Conservation (phyloP, 2,329 filamentous ascomycete species). For the Parastagonospora avenae region DNA sequence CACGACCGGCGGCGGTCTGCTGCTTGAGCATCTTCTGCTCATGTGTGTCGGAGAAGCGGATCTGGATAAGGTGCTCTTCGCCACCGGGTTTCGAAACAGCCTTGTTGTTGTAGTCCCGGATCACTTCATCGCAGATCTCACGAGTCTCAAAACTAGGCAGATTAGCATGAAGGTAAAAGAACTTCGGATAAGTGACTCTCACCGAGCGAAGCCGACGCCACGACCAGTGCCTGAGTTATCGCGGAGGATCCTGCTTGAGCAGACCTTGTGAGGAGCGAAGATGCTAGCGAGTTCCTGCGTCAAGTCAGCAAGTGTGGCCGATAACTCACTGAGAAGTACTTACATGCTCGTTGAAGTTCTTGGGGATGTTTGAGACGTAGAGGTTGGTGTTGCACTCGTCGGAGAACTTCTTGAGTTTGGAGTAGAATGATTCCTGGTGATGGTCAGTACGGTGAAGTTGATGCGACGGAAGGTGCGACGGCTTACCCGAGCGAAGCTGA, state of each 20-base stretch:
- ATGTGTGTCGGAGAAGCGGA: constrained; percentile 95
- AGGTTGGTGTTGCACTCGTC: constrained; percentile 91
- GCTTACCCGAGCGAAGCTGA: constrained; percentile 89
- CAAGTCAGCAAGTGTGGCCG: constrained; percentile 15
- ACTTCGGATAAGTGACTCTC: constrained; percentile 36
- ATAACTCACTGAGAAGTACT: constrained; percentile 33
- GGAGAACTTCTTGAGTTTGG: constrained; percentile 93
- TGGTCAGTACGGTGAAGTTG: constrained; percentile 13
- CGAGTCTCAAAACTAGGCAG: constrained; percentile 80
- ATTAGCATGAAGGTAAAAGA: constrained; percentile 3
- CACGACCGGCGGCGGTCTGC: constrained; percentile 90
- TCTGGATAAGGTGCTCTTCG: constrained; percentile 82
- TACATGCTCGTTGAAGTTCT: constrained; percentile 88
- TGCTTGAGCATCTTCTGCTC: constrained; percentile 97
- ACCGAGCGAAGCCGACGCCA: constrained; percentile 97
- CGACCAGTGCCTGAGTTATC: constrained; percentile 92
- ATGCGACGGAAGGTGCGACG: neutral
- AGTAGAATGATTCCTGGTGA: constrained; percentile 86
- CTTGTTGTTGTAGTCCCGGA: constrained; percentile 81
- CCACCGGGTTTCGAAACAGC: constrained; percentile 62
- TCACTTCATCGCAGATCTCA: constrained; percentile 87
- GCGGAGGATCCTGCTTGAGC: constrained; percentile 93
- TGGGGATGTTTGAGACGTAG: constrained; percentile 96
- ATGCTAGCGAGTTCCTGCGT: constrained; percentile 75
- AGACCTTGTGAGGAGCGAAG: constrained; percentile 79